Percentiles rank a stretch among this genome's conserved stretches.
These are phyloP conservation scores for Triglochin maritima DNA, from an alignment of 106 monocot genomes.

Conservation along the genomic window DNA sequence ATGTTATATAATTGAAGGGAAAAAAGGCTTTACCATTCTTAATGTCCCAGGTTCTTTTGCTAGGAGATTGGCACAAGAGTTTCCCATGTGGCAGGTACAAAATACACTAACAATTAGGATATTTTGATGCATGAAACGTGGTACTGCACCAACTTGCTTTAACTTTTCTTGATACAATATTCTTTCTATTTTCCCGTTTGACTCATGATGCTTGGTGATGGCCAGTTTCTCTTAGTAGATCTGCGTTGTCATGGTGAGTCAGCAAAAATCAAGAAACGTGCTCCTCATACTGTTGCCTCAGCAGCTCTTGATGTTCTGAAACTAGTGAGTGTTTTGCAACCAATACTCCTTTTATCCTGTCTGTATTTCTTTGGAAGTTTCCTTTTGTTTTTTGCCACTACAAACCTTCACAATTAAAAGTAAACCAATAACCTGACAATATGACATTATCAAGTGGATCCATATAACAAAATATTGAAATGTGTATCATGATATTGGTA, in stretches of 20 bases:
- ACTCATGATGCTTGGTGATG: too few species aligned
- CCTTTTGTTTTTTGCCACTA: too few species aligned
- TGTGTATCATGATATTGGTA: too few species aligned
- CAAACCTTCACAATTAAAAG: too few species aligned
- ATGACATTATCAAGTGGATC: too few species aligned
- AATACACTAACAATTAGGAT: background rate
- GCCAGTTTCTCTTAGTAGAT: conserved; percentile 91
- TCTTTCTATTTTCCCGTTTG: background rate
- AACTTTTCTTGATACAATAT: background rate
- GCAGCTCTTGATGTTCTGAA: conserved; percentile 87
- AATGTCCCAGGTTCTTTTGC: conserved; percentile 70
- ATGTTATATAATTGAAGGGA: background rate
- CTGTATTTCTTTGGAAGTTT: background rate
- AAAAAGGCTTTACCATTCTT: background rate
- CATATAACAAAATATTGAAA: too few species aligned
- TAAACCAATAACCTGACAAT: too few species aligned
- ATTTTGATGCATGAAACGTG: background rate
- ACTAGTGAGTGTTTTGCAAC: conserved; percentile 36
- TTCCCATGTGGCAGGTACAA: conserved; percentile 92
- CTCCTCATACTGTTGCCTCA: conserved; percentile 83
- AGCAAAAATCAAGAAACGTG: conserved; percentile 52
- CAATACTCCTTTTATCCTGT: background rate
- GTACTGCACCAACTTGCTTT: background rate
- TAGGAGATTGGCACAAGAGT: conserved; percentile 75
- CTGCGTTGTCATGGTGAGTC: conserved; percentile 95